Base-by-base conservation (phyloP, 2,329 filamentous ascomycete genomes). In the Niveomyces coronatus region DNA sequence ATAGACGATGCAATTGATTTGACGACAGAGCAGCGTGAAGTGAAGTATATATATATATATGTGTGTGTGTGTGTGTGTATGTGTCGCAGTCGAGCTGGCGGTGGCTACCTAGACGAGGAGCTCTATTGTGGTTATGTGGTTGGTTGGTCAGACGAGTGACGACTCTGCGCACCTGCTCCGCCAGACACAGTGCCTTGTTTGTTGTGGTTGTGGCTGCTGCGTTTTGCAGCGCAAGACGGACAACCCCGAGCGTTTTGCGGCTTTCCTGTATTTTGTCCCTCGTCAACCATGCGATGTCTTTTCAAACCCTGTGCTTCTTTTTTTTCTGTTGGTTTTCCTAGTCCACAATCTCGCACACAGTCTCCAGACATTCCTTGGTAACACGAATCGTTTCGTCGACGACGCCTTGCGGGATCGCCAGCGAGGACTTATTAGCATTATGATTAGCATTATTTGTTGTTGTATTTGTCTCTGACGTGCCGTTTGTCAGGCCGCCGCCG, bases 331-430 rank as follows among this genome's bases (percentile, higher is more conserved):
- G 14, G 19, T 17, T n/a, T 32, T 19, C 13, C 39, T 41, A 49
- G 14, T 57, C 54, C 14, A 59, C 58, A 24, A 62, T 51, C 32
- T 62, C 61, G 44, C 56, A 61, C 16, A 75, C 63, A 26, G 60
- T 53, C 45, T 78, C 74, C 29, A 81, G 59, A 45, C 68, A 69
- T 48, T 79, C 74, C 41, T 69, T 63, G 19, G 76, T 76, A 22
- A 73, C 62, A 45, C 67, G 67, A n/a, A 80, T 60, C 4, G 75
- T 74, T 46, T 82, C 73, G 18, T 79, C 71, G 11, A 81, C 58
- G n/a, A 79, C 74, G 3, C 62, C 52, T 39, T 68, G 63, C 10
- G 79, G 76, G 29, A 82, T 55, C 22, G 75, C 76, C 11, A 80
- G 63, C 47, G 55, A 65, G 14, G 44, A 35, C 18, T 53, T 53